Evolutionary conservation across 495 filamentous ascomycete genomes (phyloP).

Genomic region (Extremus antarcticus): DNA sequence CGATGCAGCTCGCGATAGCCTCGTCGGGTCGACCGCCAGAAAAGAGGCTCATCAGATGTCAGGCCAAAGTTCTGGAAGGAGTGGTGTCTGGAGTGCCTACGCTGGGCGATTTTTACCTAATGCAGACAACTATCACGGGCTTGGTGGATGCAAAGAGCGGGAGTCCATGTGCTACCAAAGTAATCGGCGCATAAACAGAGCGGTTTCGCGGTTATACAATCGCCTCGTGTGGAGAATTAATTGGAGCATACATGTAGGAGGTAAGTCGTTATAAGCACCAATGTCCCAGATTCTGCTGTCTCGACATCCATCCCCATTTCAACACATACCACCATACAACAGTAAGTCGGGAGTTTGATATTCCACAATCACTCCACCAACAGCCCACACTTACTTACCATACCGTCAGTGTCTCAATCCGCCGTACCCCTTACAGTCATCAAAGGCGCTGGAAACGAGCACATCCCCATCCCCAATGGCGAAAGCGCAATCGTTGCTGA

Average conservation of each 20-base stretch:
- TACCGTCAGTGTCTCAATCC: neutral
- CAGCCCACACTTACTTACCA: neutral
- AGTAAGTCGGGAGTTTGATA: neutral
- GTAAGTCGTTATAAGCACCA: neutral
- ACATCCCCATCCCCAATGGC: neutral
- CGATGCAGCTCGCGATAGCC: too few relatives aligned
- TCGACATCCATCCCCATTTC: neutral
- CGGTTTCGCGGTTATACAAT: neutral
- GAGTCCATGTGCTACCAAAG: neutral
- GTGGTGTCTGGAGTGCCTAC: too few relatives aligned
- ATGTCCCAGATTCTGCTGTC: neutral
- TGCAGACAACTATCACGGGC: neutral
- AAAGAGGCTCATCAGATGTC: too few relatives aligned
- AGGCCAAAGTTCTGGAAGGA: too few relatives aligned
- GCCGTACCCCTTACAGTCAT: neutral
- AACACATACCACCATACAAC: neutral
- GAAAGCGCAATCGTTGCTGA: neutral
- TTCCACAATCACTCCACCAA: too few relatives aligned
- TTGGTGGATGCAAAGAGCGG: too few relatives aligned
- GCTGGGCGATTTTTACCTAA: too few relatives aligned
- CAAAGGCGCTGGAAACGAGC: neutral
- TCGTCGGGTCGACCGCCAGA: too few relatives aligned
- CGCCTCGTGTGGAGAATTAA: neutral
- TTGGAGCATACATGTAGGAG: too few relatives aligned
- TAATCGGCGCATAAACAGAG: neutral